Evolutionary conservation across 495 filamentous ascomycete genomes (phyloP), one percentile per base, ranked within the genome.

Genomic region (Neohortaea acidophila): DNA sequence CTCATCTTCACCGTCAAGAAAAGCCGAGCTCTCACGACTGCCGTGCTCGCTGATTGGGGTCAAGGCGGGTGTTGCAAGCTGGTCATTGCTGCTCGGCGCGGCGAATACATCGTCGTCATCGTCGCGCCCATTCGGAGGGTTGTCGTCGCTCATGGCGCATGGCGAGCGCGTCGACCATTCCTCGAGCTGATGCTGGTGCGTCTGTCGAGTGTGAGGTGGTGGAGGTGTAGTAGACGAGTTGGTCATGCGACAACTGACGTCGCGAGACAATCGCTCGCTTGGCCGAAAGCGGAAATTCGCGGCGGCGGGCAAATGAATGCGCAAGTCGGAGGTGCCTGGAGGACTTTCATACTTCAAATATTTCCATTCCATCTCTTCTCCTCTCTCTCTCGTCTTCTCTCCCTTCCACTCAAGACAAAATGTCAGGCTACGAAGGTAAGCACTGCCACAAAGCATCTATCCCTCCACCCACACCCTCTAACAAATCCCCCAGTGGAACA

Each of bases 401-500:
- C 4, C 8, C 18, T 9, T 13, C 20, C 4, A 6, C 15, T 25
- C 12, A 13, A n/a, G 10, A 26, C 21, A 44, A 25, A 10, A 61
- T 61, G 59, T 58, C 59, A 40, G 47, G 53, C 32, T 61, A 61
- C 50, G 57, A 61, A 47, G 56, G 58, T 51, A 44, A 38, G 42
- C 41, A 23, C 12, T 1, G 18, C 31, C 32, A 40, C 21, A 15
- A 36, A 25, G 22, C 2, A 23, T 36, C 19, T 12, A 36, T 37
- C 32, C 21, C 4, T 29, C 21, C 18, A 13, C 21, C 27, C 12
- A 11, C 41, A 27, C 22, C 18, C 23, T 14, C 15, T 38, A 30
- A 43, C 27, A 46, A 26, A 41, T 23, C 21, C 4, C 14, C n/a
- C 49, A 93, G 85, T 87, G 54, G 86, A 94, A 58, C 86, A 94